Conservation (phyloP, 2,329 filamentous ascomycete genomes). For the Monosporascus sp. region DNA sequence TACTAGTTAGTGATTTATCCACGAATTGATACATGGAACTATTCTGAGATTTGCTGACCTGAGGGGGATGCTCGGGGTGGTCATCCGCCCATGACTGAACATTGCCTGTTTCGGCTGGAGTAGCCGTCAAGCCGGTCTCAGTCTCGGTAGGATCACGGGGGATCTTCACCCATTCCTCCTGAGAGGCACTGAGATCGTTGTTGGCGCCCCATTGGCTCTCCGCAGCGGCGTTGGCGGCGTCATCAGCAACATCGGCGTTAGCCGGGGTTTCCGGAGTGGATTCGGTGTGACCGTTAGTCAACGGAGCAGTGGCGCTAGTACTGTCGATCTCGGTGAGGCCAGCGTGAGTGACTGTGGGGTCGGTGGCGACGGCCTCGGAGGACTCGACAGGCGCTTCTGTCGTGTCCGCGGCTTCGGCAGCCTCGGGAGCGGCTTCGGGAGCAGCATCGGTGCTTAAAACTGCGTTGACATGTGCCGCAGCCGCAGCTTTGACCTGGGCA, state of each 20-base stretch:
- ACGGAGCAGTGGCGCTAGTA: slow-evolving; percentile 31
- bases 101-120: slow-evolving; percentile 50
- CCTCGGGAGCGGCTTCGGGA: slow-evolving; percentile 27
- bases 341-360: slow-evolving; percentile 64
- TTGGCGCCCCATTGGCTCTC: slow-evolving; percentile 60
- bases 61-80: slow-evolving; percentile 49
- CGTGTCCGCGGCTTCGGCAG: slow-evolving; percentile 29
- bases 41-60: slow-evolving; percentile 31
- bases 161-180: slow-evolving; percentile 72
- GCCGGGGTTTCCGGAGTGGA: slow-evolving; percentile 30
- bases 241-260: slow-evolving; percentile 48
- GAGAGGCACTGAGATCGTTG: slow-evolving; percentile 42
- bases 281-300: slow-evolving; percentile 42
- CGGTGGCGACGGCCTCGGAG: slow-evolving; percentile 39
- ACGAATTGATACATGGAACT: neutral
- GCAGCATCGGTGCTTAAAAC: slow-evolving; percentile 27
- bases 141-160: slow-evolving; percentile 70
- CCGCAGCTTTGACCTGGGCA: slow-evolving; percentile 52
- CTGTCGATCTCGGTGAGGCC: slow-evolving; percentile 62
- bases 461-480: slow-evolving; percentile 44
- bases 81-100: slow-evolving; percentile 80
- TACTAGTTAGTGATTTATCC: slow-evolving; percentile 5
- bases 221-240: slow-evolving; percentile 54
- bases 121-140: slow-evolving; percentile 58
- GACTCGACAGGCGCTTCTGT: slow-evolving; percentile 26